Percentiles rank a stretch among this genome's conserved stretches.
Conservation (phyloP, 495 filamentous ascomycete species). For the Letharia columbiana region DNA sequence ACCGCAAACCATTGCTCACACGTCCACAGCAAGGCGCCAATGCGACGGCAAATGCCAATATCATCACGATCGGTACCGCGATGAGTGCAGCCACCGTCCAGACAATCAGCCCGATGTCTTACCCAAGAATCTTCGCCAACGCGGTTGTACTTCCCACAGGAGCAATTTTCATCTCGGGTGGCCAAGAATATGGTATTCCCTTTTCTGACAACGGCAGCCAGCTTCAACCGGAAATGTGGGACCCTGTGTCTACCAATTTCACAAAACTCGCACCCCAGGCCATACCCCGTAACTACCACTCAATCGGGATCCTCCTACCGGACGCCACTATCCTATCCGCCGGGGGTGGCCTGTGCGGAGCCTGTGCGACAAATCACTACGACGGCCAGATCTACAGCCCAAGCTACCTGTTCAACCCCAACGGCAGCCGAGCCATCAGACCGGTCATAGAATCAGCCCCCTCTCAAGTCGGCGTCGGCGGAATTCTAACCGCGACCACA, state of each 20-base stretch:
- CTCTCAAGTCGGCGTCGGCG: constrained; percentile 24
- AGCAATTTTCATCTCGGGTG: constrained; percentile 47
- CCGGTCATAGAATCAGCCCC: constrained; percentile 32
- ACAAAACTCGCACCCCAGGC: constrained; percentile 34
- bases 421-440: constrained; percentile 35
- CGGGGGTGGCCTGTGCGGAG: constrained; percentile 49
- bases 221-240: constrained; percentile 43
- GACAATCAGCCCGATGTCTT: constrained; percentile 36
- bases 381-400: constrained; percentile 52
- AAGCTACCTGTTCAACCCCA: constrained; percentile 42
- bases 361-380: constrained; percentile 47
- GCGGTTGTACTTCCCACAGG: constrained; percentile 50
- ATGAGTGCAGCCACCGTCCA: constrained; percentile 26
- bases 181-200: constrained; percentile 37
- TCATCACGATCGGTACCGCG: constrained; percentile 40
- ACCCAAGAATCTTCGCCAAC: constrained; percentile 44
- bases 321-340: constrained; percentile 48
- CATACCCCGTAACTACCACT: constrained; percentile 49
- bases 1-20: background rate
- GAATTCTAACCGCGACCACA: constrained; percentile 31
- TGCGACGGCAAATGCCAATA: constrained; percentile 37
- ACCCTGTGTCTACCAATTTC: constrained; percentile 38
- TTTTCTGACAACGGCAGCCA: constrained; percentile 44
- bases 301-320: constrained; percentile 44
- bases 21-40: constrained; percentile 21